Base-by-base conservation (phyloP, 2,329 filamentous ascomycete genomes). In the Ophiostoma quercus region DNA sequence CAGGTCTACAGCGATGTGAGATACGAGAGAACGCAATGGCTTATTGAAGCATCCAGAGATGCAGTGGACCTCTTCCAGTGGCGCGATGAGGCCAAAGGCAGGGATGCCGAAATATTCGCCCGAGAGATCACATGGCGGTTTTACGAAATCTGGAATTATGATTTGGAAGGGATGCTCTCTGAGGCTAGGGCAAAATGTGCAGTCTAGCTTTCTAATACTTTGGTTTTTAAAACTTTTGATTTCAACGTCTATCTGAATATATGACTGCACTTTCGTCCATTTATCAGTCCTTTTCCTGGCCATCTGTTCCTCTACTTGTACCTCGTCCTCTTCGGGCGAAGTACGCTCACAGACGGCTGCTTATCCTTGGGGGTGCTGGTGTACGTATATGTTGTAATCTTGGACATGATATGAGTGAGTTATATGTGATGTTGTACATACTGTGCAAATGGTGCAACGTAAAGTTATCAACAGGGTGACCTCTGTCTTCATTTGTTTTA, bases 11-110 rank as follows among this genome's bases (percentile, higher is more conserved):
- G 78, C 51, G 73, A 76, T 0, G 74, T 78, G 1, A 74, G 83
- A 2, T 77, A 78, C 16, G 78, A 78, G 51, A 76, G 82, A 5
- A 80, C 79, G 1, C 81, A 83, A 73, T 81, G 79, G 77, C 76
- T 84, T 0, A 79, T 84, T 8, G 71, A 75, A 43, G 79, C 78
- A 57, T 82, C 79, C 47, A 75, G 79, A 16, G 76, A 77, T 19
- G 77, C 77, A 1, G 78, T 79, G 1, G 77, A 80, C n/a, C 73
- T 81, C 22, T 82, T 81, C 60, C 76, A 82, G 66, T 81, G 79
- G 79, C 68, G 71, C 32, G 74, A 77, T 37, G 69, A 73, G 8
- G 72, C 72, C 1, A 71, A 75, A 11, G 78, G 77, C 0, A 72
- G 72, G 9, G 79, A 83, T 67, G 73, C 77, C 12, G 76, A 75